Percentiles rank a stretch among this genome's conserved stretches.
These are phyloP conservation scores for Tardiomyces blankii DNA, from an alignment of 1,139 yeast genomes.

Conservation along the genomic window DNA sequence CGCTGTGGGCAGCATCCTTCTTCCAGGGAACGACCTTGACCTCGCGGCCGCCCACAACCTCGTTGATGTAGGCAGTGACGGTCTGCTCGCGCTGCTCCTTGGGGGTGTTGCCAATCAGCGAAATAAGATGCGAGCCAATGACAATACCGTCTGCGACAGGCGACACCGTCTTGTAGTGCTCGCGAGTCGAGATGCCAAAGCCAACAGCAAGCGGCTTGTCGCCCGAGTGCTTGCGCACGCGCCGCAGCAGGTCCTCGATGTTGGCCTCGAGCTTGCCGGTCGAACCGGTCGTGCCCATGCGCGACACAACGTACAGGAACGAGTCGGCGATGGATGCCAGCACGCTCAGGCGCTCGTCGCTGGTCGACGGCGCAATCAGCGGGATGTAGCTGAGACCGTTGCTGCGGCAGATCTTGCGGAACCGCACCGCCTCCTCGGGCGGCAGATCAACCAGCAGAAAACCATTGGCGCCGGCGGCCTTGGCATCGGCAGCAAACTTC, in stretches of 20 bases:
- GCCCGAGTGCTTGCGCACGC: conserved; percentile 62
- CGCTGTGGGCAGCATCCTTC: conserved; percentile 8
- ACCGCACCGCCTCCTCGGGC: conserved; percentile 90
- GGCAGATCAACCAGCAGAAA: conserved; percentile 92
- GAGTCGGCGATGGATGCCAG: conserved; percentile 85
- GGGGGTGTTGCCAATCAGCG: conserved; percentile 49
- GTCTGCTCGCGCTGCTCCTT: conserved; percentile 48
- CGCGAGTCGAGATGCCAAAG: conserved; percentile 90
- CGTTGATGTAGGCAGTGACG: conserved; percentile 57
- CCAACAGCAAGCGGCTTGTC: conserved; percentile 91
- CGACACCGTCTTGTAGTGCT: conserved; percentile 76
- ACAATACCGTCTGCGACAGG: conserved; percentile 82
- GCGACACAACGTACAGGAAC: conserved; percentile 87
- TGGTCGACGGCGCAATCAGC: conserved; percentile 91
- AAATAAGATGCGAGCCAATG: conserved; percentile 79
- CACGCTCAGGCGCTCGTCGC: conserved; percentile 72
- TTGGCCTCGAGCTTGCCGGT: conserved; percentile 50
- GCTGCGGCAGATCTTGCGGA: conserved; percentile 59
- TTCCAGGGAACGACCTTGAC: conserved; percentile 25
- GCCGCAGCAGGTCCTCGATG: conserved; percentile 55
- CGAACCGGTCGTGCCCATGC: conserved; percentile 98
- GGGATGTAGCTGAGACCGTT: conserved; percentile 80
- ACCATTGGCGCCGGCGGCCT: conserved; percentile 88
- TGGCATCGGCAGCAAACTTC: conserved; percentile 63
- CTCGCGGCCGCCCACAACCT: conserved; percentile 54